A percentile compares a stretch with the other conserved stretches of the same genome.
Conservation (phyloP, 805 yeast genomes). For the Wickerhamiella dianesei region DNA sequence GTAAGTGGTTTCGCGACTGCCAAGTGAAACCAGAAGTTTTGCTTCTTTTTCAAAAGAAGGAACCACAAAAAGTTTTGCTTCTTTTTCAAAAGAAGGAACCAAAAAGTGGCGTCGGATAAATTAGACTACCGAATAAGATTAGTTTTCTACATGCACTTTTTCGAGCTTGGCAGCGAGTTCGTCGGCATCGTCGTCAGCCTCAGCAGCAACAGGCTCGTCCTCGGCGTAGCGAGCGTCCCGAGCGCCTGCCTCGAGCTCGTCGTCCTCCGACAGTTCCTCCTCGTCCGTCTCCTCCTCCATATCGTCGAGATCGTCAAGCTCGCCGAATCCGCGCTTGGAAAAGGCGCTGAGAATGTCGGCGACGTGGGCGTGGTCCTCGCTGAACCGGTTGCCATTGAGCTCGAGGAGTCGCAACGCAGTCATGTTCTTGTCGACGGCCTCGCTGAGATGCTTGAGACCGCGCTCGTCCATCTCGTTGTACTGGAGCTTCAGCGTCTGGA, state of each 20-base stretch:
- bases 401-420: conserved; percentile 55
- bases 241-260: conserved; percentile 34
- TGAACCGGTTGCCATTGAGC: conserved; percentile 85
- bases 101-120: no score
- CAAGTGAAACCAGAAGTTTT: no score
- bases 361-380: conserved; percentile 68
- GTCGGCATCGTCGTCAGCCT: conserved; percentile 33
- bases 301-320: conserved; percentile 86
- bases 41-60: no score
- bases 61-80: no score
- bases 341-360: conserved; percentile 49
- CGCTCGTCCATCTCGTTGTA: conserved; percentile 70
- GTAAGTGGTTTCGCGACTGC: no score
- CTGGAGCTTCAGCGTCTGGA: conserved; percentile 60
- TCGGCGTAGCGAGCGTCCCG: conserved; percentile 31
- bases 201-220: conserved; percentile 30
- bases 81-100: no score
- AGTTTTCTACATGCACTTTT: conserved; percentile 18
- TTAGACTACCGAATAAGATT: not conserved
- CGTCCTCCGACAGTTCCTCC: conserved; percentile 52
- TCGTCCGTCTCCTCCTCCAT: conserved; percentile 71
- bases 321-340: conserved; percentile 62
- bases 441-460: conserved; percentile 46
- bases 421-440: conserved; percentile 40
- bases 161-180: conserved; percentile 46